These are phyloP conservation scores for Citrus sp. DNA, from an alignment of 345 rosid genomes.

Conservation along the genomic window DNA sequence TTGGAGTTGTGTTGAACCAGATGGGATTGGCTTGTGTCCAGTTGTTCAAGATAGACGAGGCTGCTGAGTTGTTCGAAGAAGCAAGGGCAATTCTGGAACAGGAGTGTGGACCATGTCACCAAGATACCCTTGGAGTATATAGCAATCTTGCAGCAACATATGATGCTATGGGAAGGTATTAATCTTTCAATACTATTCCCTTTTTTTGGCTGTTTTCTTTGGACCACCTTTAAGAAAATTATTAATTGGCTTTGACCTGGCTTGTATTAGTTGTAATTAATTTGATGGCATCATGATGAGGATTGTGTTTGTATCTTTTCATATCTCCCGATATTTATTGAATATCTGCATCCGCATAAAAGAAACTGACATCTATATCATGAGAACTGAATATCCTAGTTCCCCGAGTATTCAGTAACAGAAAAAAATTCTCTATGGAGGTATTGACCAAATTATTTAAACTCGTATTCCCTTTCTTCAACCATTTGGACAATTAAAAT, in stretches of 20 bases:
- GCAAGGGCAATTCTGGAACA: conserved; percentile 83
- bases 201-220: background rate
- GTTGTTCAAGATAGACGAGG: conserved; percentile 95
- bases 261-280: background rate
- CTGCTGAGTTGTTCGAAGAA: conserved; percentile 91
- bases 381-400: background rate
- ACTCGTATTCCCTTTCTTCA: background rate
- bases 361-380: too few relatives aligned
- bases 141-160: conserved; percentile 99
- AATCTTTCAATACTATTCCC: background rate
- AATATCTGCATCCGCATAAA: too few relatives aligned
- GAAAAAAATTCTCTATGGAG: background rate
- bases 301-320: background rate
- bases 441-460: background rate
- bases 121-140: conserved; percentile 93
- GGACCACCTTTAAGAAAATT: background rate
- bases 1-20: conserved; percentile 96
- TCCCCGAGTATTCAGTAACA: background rate
- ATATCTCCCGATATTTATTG: background rate
- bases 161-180: conserved; percentile 99
- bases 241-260: background rate
- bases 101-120: conserved; percentile 95
- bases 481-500: background rate
- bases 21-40: conserved; percentile 99
- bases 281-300: background rate